Evolutionary conservation across 2,329 filamentous ascomycete species (phyloP), one percentile per base, ranked within the genome.

Genomic region (Penicillium sp.): DNA sequence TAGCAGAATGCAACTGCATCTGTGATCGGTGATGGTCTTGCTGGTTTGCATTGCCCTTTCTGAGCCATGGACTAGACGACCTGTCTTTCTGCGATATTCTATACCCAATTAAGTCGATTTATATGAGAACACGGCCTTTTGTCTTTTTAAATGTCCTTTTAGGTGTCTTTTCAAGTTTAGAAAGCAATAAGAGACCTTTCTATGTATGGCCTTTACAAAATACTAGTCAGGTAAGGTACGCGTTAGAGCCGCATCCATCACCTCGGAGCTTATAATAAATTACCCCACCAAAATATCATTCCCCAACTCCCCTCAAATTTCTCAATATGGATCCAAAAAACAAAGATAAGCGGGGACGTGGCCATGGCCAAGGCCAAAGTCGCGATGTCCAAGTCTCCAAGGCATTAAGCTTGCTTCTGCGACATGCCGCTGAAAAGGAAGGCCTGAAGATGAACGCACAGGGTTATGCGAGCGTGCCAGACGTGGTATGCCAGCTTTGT

Each of bases 351-450:
- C 46, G 38, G 5, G 45, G 36, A 3, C 53, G 60, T 19, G 57
- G 58, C 6, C 58, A 58, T 8, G 62, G 62, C 19, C 19, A 21
- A 51, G 58, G 60, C 7, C 57, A 61, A 19, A 62, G 62, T 39
- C 72, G 75, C 34, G 71, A 71, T 29, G 72, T 77, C 5, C 65
- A 68, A n/a, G 65, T 77, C 31, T 77, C 75, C 50, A 77, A 77
- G 60, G 72, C 74, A 9, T 60, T 77, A 44, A 76, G 74, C 45
- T 65, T 69, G 34, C 72, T 88, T 1, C 76, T 88, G 31, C 81
- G 86, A 27, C 86, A 89, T 71, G 83, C 82, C 2, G 86, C 86
- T 0, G 78, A 80, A 58, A 78, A 81, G 54, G 85, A 88, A 72
- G 82, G 82, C 1, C 71, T 89, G 53, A 78, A 78, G 62, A 77